Evolutionary conservation across 2,329 filamentous ascomycete species (phyloP), one percentile per base, ranked within the genome.

Genomic region (Thielaviopsis musarum): DNA sequence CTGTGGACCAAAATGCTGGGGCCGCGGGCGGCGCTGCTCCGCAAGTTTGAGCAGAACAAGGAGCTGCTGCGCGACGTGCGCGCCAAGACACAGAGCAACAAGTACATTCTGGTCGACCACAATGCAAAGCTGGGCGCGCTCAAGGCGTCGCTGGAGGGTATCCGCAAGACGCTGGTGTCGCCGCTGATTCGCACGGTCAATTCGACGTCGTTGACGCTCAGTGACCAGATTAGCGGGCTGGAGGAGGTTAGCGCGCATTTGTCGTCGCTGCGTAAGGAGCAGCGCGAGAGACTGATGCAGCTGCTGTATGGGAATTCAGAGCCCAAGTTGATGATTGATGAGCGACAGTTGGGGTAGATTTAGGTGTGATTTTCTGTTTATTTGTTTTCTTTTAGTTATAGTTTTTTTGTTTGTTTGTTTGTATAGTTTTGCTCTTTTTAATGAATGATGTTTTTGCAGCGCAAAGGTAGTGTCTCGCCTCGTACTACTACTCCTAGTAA

Each of bases 21-120:
- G 1, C 77, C 85, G 48, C 85, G 87, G 66, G 83, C 86, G 7
- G 77, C 77, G 52, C 79, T 85, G 64, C 77, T 95, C n/a, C 81
- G 82, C 68, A 96, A 96, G 70, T 96, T 90, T 71, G 89, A 95
- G 70, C 88, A 87, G 72, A 97, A 97, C 75, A 85, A 85, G 63
- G 78, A 83, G 56, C 77, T 96, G 0, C 80, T 97, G 24, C 80
- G 78, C 56, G 85, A 85, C 64, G 85, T 97, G 60, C 83, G 90
- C 63, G 81, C 85, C 61, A 87, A 86, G 66, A 95, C 91, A 1
- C 83, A 95, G 24, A 81, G 82, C 62, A 95, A 96, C 73, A 96
- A 96, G 72, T 82, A 83, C 63, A 79, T 94, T 41, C 78, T 97
- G 9, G 82, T 93, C 64, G 86, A 90, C 66, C 91, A 96, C 70